Conservation (phyloP, 306 rosid genomes). For the Vicia villosa region DNA sequence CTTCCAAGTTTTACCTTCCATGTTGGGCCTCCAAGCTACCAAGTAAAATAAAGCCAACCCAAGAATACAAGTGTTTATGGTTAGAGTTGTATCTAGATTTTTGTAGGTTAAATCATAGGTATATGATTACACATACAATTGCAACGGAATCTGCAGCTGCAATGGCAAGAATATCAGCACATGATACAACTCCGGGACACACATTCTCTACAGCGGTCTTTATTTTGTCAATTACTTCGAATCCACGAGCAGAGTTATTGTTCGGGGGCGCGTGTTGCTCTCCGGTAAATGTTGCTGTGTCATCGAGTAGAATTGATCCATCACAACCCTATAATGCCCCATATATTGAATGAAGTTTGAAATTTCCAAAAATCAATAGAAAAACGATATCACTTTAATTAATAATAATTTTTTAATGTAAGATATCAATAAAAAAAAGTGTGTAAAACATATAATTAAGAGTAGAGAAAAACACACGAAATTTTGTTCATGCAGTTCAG, state of each 20-base stretch:
- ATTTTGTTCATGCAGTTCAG: no score
- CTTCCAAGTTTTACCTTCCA: slow-evolving; percentile 89
- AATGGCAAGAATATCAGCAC: slow-evolving; percentile 81
- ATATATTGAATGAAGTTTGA: no score
- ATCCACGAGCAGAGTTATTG: slow-evolving; percentile 77
- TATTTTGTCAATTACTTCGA: slow-evolving; percentile 66
- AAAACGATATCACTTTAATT: no score
- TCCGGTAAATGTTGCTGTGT: slow-evolving; percentile 69
- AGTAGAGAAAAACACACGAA: no score
- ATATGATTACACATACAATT: slow-evolving; percentile 39
- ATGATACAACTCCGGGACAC: slow-evolving; percentile 83
- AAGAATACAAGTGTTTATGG: background rate
- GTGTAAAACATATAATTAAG: no score
- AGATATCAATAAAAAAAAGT: no score
- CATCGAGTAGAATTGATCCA: slow-evolving; percentile 82
- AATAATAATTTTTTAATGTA: no score
- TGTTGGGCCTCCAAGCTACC: slow-evolving; percentile 78
- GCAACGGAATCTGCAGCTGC: slow-evolving; percentile 75
- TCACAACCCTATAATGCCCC: slow-evolving; percentile 93
- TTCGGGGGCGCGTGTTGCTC: slow-evolving; percentile 85
- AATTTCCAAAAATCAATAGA: no score
- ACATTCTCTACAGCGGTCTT: slow-evolving; percentile 70
- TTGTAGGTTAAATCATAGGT: background rate
- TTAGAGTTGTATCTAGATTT: background rate
- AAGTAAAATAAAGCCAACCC: background rate